These are phyloP conservation scores for Vigna nakashimae DNA, from an alignment of 306 rosid genomes.

Conservation along the genomic window DNA sequence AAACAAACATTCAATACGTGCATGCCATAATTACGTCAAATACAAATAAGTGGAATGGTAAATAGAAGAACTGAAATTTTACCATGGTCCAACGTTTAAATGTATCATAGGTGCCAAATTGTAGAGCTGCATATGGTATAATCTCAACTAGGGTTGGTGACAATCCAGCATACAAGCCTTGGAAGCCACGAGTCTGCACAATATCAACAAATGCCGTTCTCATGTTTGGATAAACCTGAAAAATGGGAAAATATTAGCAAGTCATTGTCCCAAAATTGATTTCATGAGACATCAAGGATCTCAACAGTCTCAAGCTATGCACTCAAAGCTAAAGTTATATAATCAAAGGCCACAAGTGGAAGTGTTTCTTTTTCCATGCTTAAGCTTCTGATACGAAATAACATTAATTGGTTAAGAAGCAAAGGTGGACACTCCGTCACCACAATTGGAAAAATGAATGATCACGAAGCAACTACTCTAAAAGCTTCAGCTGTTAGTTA, in stretches of 20 bases:
- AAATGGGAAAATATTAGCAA: slow-evolving; percentile 32
- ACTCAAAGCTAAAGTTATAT: slow-evolving; percentile 13
- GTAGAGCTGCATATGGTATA: slow-evolving; percentile 98
- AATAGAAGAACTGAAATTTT: slow-evolving; percentile 46
- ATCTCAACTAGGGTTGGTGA: slow-evolving; percentile 95
- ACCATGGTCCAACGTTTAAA: slow-evolving; percentile 95
- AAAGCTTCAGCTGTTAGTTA: neutral
- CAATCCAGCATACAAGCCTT: slow-evolving; percentile 91
- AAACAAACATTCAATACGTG: slow-evolving; percentile 28
- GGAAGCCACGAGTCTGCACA: slow-evolving; percentile 70
- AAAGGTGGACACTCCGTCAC: slow-evolving; percentile 23
- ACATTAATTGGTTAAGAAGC: slow-evolving; percentile 10
- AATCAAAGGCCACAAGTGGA: slow-evolving; percentile 20
- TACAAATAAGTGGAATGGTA: slow-evolving; percentile 21
- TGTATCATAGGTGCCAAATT: slow-evolving; percentile 91
- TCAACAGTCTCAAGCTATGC: slow-evolving; percentile 16
- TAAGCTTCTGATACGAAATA: neutral
- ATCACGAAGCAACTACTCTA: neutral
- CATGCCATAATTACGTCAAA: slow-evolving; percentile 21
- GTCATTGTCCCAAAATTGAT: neutral
- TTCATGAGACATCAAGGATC: neutral
- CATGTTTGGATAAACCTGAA: slow-evolving; percentile 95
- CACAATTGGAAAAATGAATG: slow-evolving; percentile 19
- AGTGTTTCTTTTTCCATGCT: neutral
- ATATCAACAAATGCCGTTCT: slow-evolving; percentile 81